Evolutionary conservation across 306 rosid species (phyloP), one percentile per base, ranked within the genome.

Genomic region (Castanea mollissima): DNA sequence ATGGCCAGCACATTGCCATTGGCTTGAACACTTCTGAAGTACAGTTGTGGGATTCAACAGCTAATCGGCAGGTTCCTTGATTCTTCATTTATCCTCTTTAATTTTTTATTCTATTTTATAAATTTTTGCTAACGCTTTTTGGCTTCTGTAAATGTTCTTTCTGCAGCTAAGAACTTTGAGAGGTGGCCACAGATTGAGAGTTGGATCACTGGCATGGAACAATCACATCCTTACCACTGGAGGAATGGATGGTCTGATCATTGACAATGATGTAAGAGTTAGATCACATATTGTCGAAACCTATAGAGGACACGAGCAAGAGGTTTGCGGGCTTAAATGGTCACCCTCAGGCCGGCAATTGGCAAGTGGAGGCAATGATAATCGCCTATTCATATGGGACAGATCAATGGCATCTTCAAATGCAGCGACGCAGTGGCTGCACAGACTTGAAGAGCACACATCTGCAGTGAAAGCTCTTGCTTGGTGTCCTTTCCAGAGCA

Each of bases 281-380:
- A 85, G 97, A 74, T 85, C 88, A 10, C 94, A 87, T 75, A 80
- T 93, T 34, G 87, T 93, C 52, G 96, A 88, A 69, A 91, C 90
- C 49, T 93, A 93, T 80, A 81, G 90, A 74, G 97, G 96, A 1
- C 97, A 93, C 56, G 88, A 76, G n/a, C 97, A 87, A 78, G 96
- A 93, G 74, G 93, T 91, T 0, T 93, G 97, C 79, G 94, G 97
- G 9, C 91, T 93, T 5, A 91, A 89, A 76, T 93, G 97, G 97
- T 93, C 98, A 15, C 79, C 69, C 34, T 83, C 91, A 21, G 88
- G 91, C 1, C 86, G 77, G 64, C 91, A 88, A 75, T 63, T 88
- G 77, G 91, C 91, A 0, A 85, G 88, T 23, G 91, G 88, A 65
- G 89, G 91, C 12, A 88, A 85, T 11, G 91, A 86, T 67, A 85